A percentile compares a stretch with the other conserved stretches of the same genome.
These are phyloP conservation scores for Ustilaginoidea virens DNA, from an alignment of 2,329 filamentous ascomycete species.

Conservation along the genomic window DNA sequence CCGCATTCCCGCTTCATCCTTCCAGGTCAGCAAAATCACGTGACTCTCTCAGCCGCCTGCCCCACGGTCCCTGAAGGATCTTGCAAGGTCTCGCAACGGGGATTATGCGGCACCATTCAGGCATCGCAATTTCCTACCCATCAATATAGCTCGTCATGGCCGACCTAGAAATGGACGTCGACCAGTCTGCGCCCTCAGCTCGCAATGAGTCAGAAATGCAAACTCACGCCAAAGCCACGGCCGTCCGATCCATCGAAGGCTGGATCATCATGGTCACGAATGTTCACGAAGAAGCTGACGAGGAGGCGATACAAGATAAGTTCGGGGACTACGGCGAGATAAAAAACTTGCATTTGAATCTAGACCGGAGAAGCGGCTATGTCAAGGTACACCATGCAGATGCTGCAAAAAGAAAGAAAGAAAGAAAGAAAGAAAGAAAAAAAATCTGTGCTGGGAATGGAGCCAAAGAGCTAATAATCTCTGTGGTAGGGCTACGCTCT, in stretches of 20 bases:
- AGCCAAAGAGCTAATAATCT: not conserved
- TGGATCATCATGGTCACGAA: constrained; percentile 84
- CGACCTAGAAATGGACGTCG: constrained; percentile 45
- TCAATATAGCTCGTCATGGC: constrained; percentile 23
- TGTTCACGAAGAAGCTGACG: constrained; percentile 74
- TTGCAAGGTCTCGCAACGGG: not conserved
- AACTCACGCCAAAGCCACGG: constrained; percentile 58
- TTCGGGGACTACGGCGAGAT: constrained; percentile 79
- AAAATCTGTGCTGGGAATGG: too few species aligned
- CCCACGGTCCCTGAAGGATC: not conserved
- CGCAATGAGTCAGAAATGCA: constrained; percentile 49
- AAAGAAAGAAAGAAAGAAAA: not conserved
- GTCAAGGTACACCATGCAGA: constrained; percentile 78
- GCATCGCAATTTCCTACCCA: too few species aligned
- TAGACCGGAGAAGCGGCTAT: constrained; percentile 70
- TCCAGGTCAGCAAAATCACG: constrained; percentile 1
- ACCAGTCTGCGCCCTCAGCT: constrained; percentile 22
- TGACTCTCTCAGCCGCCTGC: not conserved
- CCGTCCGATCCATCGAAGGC: constrained; percentile 74
- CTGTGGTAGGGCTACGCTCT: constrained; percentile 59
- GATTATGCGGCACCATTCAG: too few species aligned
- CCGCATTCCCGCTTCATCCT: too few species aligned
- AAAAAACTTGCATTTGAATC: constrained; percentile 72
- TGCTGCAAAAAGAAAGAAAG: too few species aligned
- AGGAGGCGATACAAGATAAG: constrained; percentile 67